These are phyloP conservation scores for Chaetomium sp. DNA, from an alignment of 2,329 filamentous ascomycete species.

Conservation along the genomic window DNA sequence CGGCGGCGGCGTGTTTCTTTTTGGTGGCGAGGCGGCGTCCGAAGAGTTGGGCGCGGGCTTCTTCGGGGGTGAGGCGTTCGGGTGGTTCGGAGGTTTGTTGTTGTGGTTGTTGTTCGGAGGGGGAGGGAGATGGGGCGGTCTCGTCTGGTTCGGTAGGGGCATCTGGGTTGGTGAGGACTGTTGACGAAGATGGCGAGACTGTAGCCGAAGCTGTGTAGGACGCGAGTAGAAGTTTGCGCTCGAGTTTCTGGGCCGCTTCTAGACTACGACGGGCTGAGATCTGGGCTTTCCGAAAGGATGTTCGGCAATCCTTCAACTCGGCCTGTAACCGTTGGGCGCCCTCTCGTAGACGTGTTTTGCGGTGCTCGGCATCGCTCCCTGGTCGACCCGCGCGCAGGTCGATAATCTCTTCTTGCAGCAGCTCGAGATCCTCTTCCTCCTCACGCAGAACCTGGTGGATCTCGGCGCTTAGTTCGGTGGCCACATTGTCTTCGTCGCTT, in stretches of 20 bases:
- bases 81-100: not conserved
- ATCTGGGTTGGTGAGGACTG: slow-evolving; percentile 13
- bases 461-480: slow-evolving; percentile 69
- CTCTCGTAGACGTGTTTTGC: slow-evolving; percentile 60
- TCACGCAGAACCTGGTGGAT: slow-evolving; percentile 73
- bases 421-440: slow-evolving; percentile 75
- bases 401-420: slow-evolving; percentile 70
- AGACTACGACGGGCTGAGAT: slow-evolving; percentile 70
- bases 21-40: slow-evolving; percentile 25
- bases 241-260: slow-evolving; percentile 64
- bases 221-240: slow-evolving; percentile 69
- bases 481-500: slow-evolving; percentile 45
- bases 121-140: slow-evolving; percentile 10
- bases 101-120: slow-evolving; percentile 30
- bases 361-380: slow-evolving; percentile 51
- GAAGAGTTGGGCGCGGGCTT: slow-evolving; percentile 20
- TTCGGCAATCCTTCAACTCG: slow-evolving; percentile 61
- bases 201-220: slow-evolving; percentile 41
- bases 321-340: slow-evolving; percentile 59
- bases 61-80: slow-evolving; percentile 8
- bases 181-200: slow-evolving; percentile 4
- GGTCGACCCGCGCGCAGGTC: slow-evolving; percentile 52
- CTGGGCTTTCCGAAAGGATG: slow-evolving; percentile 74
- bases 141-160: not conserved
- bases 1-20: slow-evolving; percentile 26